phyloP scores from a whole-genome alignment of 371 early-diverging fungal genomes.

The Mucor plumbeus region DNA sequence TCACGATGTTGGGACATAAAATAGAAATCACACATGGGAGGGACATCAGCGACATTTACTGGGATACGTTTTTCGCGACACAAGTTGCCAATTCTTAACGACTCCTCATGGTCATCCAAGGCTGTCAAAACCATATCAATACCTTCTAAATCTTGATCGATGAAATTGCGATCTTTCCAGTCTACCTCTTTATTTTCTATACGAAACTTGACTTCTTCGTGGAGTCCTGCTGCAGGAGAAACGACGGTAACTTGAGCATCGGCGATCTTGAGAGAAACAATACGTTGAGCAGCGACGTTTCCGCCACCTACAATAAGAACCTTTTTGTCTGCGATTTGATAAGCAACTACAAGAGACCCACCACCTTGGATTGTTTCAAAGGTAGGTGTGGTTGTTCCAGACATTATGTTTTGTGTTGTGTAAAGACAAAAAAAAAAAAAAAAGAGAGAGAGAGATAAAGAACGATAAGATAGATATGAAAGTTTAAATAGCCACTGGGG shows the following conservation, averaged over 20 bases:
- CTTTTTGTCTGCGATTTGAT: slow-evolving; percentile 68
- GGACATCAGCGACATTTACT: slow-evolving; percentile 92
- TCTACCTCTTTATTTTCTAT: slow-evolving; percentile 63
- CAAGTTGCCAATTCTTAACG: slow-evolving; percentile 69
- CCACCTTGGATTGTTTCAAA: slow-evolving; percentile 64
- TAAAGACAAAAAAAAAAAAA: neutral
- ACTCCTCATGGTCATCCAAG: slow-evolving; percentile 77
- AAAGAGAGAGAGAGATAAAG: neutral
- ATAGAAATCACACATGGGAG: slow-evolving; percentile 90
- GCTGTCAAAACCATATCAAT: slow-evolving; percentile 83
- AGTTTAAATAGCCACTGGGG: neutral
- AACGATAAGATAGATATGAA: neutral
- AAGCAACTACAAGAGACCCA: slow-evolving; percentile 83
- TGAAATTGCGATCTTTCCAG: slow-evolving; percentile 67
- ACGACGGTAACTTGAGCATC: slow-evolving; percentile 81
- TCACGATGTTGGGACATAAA: slow-evolving; percentile 89
- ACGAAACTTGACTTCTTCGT: slow-evolving; percentile 67
- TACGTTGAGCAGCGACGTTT: slow-evolving; percentile 80
- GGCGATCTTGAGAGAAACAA: slow-evolving; percentile 78
- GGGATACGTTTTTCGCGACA: slow-evolving; percentile 77
- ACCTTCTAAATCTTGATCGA: slow-evolving; percentile 58
- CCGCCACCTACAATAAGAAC: slow-evolving; percentile 88
- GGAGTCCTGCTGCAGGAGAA: slow-evolving; percentile 67
- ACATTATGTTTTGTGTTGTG: slow-evolving; percentile 8
- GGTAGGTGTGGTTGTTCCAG: neutral